A percentile compares a stretch with the other conserved stretches of the same genome.
These are phyloP conservation scores for Petunia secreta DNA, from an alignment of 257 asterid genomes.

Conservation along the genomic window DNA sequence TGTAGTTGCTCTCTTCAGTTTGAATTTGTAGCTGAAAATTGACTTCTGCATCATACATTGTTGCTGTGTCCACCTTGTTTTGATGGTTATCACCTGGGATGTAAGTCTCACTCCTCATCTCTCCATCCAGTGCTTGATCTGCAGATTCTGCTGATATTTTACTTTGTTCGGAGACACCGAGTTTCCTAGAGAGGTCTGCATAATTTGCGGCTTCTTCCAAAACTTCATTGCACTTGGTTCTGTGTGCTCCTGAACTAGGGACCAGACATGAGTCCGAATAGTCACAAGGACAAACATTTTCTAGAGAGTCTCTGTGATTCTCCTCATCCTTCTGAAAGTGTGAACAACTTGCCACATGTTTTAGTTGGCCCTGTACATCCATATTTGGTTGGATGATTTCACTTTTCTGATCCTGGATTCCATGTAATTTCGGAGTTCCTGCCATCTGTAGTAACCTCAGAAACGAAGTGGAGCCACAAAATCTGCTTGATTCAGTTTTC, in stretches of 20 bases:
- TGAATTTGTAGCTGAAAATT: constrained; percentile 39
- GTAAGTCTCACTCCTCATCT: constrained; percentile 41
- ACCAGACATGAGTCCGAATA: background rate
- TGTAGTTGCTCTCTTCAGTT: constrained; percentile 37
- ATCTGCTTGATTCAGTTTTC: constrained; percentile 43
- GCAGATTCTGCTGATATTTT: constrained; percentile 69
- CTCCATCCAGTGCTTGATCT: constrained; percentile 49
- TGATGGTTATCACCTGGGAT: constrained; percentile 41
- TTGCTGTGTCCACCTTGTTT: constrained; percentile 32
- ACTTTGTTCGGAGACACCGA: constrained; percentile 54
- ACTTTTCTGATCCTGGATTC: constrained; percentile 18
- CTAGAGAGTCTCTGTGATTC: constrained; percentile 31
- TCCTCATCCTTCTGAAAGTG: constrained; percentile 40
- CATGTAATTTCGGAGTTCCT: constrained; percentile 25
- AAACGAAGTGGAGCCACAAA: constrained; percentile 46
- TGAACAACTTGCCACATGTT: constrained; percentile 16
- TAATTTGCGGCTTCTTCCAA: constrained; percentile 23
- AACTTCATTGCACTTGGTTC: background rate
- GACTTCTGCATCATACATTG: constrained; percentile 34
- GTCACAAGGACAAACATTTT: background rate
- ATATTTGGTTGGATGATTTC: background rate
- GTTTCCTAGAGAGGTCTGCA: constrained; percentile 33
- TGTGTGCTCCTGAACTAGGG: constrained; percentile 9
- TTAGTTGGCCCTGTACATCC: constrained; percentile 15
- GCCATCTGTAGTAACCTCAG: constrained; percentile 58